Evolutionary conservation across 2,329 filamentous ascomycete species (phyloP), one percentile per base, ranked within the genome.

Genomic region (Botryosphaeria dothidea): DNA sequence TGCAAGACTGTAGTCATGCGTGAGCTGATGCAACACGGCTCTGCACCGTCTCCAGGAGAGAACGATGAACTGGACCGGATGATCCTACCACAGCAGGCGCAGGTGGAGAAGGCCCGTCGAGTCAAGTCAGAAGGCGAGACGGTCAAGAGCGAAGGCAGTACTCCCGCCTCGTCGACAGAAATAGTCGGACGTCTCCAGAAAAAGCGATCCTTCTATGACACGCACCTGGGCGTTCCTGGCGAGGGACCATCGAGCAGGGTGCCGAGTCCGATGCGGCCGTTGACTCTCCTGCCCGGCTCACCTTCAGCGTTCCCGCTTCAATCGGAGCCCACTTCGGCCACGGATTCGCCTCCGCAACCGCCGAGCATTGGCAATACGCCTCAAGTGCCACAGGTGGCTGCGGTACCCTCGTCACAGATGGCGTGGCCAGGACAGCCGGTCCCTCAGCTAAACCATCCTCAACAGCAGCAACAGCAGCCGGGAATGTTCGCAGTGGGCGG

Each of bases 61-160:
- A 65, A 61, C 19, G 63, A 65, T 45, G 63, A 65, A 31, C 56
- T 65, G 4, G 54, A 65, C 19, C 54, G 63, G 9, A 48, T 65
- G 46, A 60, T 65, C 36, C 38, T 65, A n/a, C 63, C 63, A 4
- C 54, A 60, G n/a, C 63, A 65, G 25, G 63, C 63, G 5, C 63
- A 52, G 19, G 21, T 15, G 11, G 46, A 62, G 23, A 51, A 62
- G 48, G 19, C 27, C 6, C n/a, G 15, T 3, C 38, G 11, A 15
- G 27, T 60, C n/a, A 60, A 48, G 27, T 21, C 15, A n/a, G 56
- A 60, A 11, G 11, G 45, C 5, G 29, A 41, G 13, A 25, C 15
- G 43, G 21, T n/a, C 11, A 38, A 19, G 11, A 61, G 57, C 8
- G 58, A 51, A 19, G 41, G 58, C 45, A 41, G 43, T 5, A 62